Conservation (phyloP, 179 eudicot species). For the Drosera spatulata region DNA sequence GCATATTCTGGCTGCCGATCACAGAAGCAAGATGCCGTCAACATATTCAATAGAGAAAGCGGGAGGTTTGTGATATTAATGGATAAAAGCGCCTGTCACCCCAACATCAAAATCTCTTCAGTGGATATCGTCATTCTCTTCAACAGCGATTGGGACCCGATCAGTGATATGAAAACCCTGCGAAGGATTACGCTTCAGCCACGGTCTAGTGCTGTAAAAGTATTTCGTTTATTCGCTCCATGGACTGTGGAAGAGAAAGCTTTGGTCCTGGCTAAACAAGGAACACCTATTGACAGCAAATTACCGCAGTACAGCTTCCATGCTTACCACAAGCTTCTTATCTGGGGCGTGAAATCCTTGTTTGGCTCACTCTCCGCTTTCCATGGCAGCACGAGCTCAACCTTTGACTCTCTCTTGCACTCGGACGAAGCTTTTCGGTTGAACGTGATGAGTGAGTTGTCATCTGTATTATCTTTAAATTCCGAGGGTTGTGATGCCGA, state of each 20-base stretch:
- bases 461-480: constrained; percentile 17
- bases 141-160: constrained; percentile 58
- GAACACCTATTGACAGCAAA: constrained; percentile 22
- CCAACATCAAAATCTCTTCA: constrained; percentile 39
- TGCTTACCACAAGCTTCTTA: constrained; percentile 32
- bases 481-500: constrained; percentile 5
- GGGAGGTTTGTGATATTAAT: constrained; percentile 41
- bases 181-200: constrained; percentile 42
- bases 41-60: constrained; percentile 33
- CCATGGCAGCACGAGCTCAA: constrained; percentile 15
- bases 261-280: constrained; percentile 45
- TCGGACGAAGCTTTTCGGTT: constrained; percentile 17
- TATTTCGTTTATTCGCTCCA: constrained; percentile 52
- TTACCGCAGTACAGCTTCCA: constrained; percentile 7
- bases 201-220: constrained; percentile 32
- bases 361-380: constrained; percentile 40
- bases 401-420: constrained; percentile 9
- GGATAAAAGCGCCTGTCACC: constrained; percentile 42
- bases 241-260: constrained; percentile 57
- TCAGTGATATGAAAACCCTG: constrained; percentile 40
- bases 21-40: constrained; percentile 16
- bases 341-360: constrained; percentile 42
- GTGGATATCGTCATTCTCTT: constrained; percentile 51
- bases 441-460: constrained; percentile 37
- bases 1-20: constrained; percentile 18